Percentiles rank a stretch among this genome's conserved stretches.
phyloP scores from a whole-genome alignment of 306 rosid species.

The Luffa acutangula region DNA sequence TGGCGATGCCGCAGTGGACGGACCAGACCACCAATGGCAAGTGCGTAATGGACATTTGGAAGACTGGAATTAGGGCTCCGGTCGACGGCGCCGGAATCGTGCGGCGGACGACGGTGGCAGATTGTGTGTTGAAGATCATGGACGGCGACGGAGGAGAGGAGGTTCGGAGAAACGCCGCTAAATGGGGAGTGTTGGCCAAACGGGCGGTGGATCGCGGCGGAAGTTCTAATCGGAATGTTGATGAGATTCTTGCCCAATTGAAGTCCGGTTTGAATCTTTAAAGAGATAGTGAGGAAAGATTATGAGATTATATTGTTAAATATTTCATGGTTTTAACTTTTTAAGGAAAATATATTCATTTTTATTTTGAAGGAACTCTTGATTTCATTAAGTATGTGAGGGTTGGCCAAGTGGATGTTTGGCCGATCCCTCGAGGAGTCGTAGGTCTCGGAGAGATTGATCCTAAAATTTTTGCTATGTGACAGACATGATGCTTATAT shows the following conservation, averaged over 20 bases:
- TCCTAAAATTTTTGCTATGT: too few relatives aligned
- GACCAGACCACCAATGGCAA: slow-evolving; percentile 2
- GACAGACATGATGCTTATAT: too few relatives aligned
- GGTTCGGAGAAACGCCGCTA: neutral
- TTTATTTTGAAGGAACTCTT: too few relatives aligned
- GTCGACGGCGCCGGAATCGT: neutral
- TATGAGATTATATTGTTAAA: too few relatives aligned
- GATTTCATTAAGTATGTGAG: too few relatives aligned
- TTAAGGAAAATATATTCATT: too few relatives aligned
- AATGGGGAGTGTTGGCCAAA: neutral
- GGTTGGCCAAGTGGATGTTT: too few relatives aligned
- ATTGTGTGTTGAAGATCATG: neutral
- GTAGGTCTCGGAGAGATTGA: too few relatives aligned
- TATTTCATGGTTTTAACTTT: too few relatives aligned
- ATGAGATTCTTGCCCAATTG: neutral
- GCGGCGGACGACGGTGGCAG: neutral
- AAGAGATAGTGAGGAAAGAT: neutral
- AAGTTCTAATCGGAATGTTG: neutral
- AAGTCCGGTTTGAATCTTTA: neutral
- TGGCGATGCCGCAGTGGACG: slow-evolving; percentile 5
- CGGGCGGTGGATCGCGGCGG: neutral
- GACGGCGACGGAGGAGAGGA: neutral
- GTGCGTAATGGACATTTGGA: slow-evolving; percentile 1
- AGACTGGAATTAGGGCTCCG: neutral
- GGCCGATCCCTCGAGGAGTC: too few relatives aligned